Base-by-base conservation (phyloP, 495 filamentous ascomycete genomes). In the Penicillium crystallinum region DNA sequence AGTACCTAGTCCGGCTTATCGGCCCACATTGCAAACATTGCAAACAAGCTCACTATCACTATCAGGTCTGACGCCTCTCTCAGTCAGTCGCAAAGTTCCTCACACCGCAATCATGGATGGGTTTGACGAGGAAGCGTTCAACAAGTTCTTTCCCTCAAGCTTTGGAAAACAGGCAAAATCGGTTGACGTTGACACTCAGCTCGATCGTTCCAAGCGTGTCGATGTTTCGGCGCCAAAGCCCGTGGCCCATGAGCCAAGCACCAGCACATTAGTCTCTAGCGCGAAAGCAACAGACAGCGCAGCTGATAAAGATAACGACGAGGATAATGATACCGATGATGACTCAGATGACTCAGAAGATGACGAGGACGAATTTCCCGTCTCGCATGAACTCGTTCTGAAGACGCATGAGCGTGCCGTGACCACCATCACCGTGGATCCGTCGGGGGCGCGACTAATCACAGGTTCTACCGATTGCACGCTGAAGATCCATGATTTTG, bases 401-500 rank as follows among this genome's bases (percentile, higher is more conserved):
- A 95, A 92, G 64, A 92, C 91, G 9, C 93, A 98, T 66, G 90
- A 95, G 14, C 86, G 87, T 46, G 87, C 91, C 6, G 79, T 97
- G 46, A 96, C 95, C 9, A 85, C 84, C 3, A 75, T 89, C 49
- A 84, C 90, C 4, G 74, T 95, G 23, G 93, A 98, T 69, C 85
- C 88, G 0, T 84, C 91, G 0, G 93, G 93, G 6, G 82, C 84
- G 23, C 85, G 93, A 59, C 71, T 97, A 57, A 81, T 96, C 22
- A 92, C 88, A 47, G 90, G 89, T 40, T 95, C 90, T 2, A 89
- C 86, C 36, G 93, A 98, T 69, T 91, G 90, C 69, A 90, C 83
- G 1, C 64, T 97, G 48, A 97, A 96, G 62, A 77, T 97, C 18
- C 92, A 95, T 68, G 93, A 98, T 66, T 95, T 98, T 70, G 82